Base-by-base conservation (phyloP, 345 rosid species). In the Eucalyptus tenuipes region DNA sequence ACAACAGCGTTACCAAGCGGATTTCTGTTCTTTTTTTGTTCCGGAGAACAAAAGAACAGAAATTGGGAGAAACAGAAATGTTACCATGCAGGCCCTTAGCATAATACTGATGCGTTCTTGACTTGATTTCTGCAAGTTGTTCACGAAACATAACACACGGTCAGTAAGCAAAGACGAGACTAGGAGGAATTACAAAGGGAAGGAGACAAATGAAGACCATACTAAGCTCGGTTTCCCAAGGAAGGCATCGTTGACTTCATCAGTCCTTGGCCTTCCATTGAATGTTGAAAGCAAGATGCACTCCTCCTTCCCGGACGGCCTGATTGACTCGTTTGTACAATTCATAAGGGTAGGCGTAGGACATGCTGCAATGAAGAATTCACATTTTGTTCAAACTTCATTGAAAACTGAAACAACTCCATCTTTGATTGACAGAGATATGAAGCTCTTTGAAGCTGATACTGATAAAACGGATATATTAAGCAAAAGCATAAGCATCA, bases 161-260 rank as follows among this genome's bases (percentile, higher is more conserved):
- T 48, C 47, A 10, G 24, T 6, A 20, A 75, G 82, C 13, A 7
- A 75, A 75, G 82, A 10, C 8, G 24, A 71, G 82, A 75, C 82
- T 40, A 20, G 47, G 9, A 20, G 24, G 82, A 52, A 52, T 18
- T 52, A 11, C 82, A 75, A 20, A 40, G 82, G 15, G 50, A 3
- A 66, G 29, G 57, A 49, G 12, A 7, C 31, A 17, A 33, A 86
- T 55, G 7, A 25, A 53, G 61, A 45, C 31, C 11, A 88, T 85
- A 47, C 55, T 59, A 92, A 94, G 98, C 94, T 91, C 24, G 96
- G 91, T 90, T 90, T 94, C 37, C 97, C 97, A 22, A 93, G 37
- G 95, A 96, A 97, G 55, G 96, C 96, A 88, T 96, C 92, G 22
- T 97, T 96, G 79, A 96, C 89, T 89, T 97, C 96, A 87, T 97